A percentile compares a stretch with the other conserved stretches of the same genome.
Evolutionary conservation across 495 filamentous ascomycete species (phyloP).

Genomic region (Choiromyces venosus): DNA sequence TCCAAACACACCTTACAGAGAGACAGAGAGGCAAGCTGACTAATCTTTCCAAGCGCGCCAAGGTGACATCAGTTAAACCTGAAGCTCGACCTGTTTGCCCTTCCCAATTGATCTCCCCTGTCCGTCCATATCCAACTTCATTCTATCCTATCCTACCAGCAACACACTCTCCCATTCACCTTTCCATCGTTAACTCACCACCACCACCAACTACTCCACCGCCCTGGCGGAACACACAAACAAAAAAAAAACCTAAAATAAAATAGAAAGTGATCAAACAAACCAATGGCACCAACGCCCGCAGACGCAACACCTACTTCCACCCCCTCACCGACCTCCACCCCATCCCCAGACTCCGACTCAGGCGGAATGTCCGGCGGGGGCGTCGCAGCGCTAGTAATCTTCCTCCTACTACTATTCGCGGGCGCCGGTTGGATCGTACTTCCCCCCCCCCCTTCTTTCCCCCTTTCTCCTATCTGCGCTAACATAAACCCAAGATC

Average conservation of each 20-base stretch:
- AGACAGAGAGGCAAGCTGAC: neutral
- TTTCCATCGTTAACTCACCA: neutral
- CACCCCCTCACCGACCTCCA: neutral
- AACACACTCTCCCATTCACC: neutral
- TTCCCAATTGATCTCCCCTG: neutral
- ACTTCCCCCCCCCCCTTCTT: constrained; percentile 17
- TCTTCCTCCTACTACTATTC: neutral
- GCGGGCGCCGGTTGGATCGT: constrained; percentile 23
- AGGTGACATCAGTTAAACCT: neutral
- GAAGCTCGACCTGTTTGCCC: neutral
- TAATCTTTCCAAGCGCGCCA: neutral
- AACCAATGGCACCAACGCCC: neutral
- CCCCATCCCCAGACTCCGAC: neutral
- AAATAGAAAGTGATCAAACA: neutral
- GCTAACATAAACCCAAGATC: constrained; percentile 25
- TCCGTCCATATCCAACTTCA: neutral
- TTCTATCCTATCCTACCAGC: too few species aligned
- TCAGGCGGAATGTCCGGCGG: neutral
- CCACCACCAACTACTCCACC: neutral
- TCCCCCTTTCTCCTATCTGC: constrained; percentile 1
- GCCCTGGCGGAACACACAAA: neutral
- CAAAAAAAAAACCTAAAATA: neutral
- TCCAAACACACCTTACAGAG: neutral
- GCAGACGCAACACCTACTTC: neutral
- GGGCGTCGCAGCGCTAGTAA: neutral